Conservation (phyloP, 2,329 filamentous ascomycete species). For the Sporothrix luriei region DNA sequence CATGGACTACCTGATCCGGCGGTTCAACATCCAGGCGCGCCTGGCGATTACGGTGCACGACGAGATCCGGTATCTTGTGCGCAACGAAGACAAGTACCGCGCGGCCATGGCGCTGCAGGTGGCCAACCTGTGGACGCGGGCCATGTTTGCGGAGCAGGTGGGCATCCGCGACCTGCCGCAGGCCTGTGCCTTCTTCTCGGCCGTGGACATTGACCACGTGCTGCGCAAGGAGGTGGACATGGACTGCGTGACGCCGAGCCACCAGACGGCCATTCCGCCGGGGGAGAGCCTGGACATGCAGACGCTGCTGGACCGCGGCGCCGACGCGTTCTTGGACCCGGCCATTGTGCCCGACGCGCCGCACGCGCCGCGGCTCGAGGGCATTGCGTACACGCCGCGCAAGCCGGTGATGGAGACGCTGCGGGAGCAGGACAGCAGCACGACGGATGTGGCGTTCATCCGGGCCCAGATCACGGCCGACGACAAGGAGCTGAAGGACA, state of each 20-base stretch:
- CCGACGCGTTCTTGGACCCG: constrained; percentile 69
- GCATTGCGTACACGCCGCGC: constrained; percentile 69
- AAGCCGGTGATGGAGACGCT: constrained; percentile 78
- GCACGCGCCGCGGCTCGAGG: constrained; percentile 59
- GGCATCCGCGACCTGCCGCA: constrained; percentile 95
- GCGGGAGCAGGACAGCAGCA: constrained; percentile 48
- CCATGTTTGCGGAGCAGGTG: constrained; percentile 96
- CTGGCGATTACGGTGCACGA: constrained; percentile 95
- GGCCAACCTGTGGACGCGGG: constrained; percentile 92
- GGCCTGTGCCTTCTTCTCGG: constrained; percentile 91
- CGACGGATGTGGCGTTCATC: constrained; percentile 63
- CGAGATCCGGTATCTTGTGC: constrained; percentile 92
- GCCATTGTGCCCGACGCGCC: constrained; percentile 57
- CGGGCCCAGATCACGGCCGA: constrained; percentile 79
- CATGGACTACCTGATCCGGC: constrained; percentile 90
- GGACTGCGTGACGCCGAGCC: constrained; percentile 91
- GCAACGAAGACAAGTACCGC: constrained; percentile 80
- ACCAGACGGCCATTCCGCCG: constrained; percentile 73
- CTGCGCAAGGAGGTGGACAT: constrained; percentile 98
- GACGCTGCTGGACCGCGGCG: constrained; percentile 73
- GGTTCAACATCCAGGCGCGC: constrained; percentile 82
- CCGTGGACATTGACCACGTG: constrained; percentile 91
- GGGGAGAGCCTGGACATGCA: constrained; percentile 86
- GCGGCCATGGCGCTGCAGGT: constrained; percentile 92
- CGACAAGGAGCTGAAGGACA: constrained; percentile 72